Evolutionary conservation across 306 rosid species (phyloP), one percentile per base, ranked within the genome.

Genomic region (Mucuna pruriens): DNA sequence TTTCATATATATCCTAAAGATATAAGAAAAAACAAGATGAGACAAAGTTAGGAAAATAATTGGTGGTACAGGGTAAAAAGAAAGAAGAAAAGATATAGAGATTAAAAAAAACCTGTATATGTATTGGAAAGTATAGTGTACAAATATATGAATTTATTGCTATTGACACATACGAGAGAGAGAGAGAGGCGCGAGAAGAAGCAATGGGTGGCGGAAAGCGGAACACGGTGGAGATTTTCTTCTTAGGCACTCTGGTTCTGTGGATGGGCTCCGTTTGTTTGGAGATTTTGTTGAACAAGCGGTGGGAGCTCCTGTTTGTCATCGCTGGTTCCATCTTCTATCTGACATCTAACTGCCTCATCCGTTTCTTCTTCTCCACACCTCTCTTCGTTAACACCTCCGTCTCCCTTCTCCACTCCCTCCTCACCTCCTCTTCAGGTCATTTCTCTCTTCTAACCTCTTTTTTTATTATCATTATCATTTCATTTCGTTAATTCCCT

Each of bases 401-500:
- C 6, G 99, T 95, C 36, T 95, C 99, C 26, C 99, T 95, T 73
- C 87, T 95, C 20, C 99, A 95, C 79, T 91, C 97, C 81, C 9
- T 74, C 57, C 19, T 92, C 70, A 93, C 95, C 68, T 91, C 97
- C 19, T 57, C 89, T 77, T 93, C 98, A 87, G 99, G 98, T 60
- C 10, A 22, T 0, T 92, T 61, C 78, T 65, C 34, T 60, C 9
- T 25, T 5, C 19, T 4, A 10, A 1, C 49, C 0, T 44, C 49
- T 29, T 1, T 1, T 29, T 29, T 1, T 29, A 29, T 1, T 29
- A 29, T 29, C 3, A 3, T 29, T 29, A 29, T 29, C 31, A 29
- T 29, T 3, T 29, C 3, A 29, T 29, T 29, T n/a, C n/a, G n/a
- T n/a, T n/a, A n/a, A n/a, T n/a, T n/a, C n/a, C n/a, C n/a, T n/a